Percentiles rank a stretch among this genome's conserved stretches.
phyloP scores from a whole-genome alignment of 352 stramenopile species.

The Phytophthora fragariae region DNA sequence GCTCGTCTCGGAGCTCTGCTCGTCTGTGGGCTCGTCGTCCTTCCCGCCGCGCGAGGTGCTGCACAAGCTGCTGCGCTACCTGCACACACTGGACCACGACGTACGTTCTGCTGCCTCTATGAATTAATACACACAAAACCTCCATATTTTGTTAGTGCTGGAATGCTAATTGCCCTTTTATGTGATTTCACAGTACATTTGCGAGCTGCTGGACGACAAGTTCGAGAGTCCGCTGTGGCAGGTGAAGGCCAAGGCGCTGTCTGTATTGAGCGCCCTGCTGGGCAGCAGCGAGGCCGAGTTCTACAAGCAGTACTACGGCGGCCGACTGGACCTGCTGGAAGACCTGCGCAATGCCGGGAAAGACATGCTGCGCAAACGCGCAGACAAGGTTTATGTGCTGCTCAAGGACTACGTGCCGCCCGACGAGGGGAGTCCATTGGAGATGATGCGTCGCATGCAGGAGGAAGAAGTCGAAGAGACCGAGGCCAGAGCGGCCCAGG shows the following conservation, averaged over 20 bases:
- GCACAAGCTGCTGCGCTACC: slow-evolving; percentile 77
- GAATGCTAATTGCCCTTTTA: neutral
- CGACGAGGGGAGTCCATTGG: slow-evolving; percentile 36
- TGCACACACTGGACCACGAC: slow-evolving; percentile 77
- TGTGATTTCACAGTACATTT: slow-evolving; percentile 63
- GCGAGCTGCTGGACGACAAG: slow-evolving; percentile 87
- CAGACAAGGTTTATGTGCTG: slow-evolving; percentile 70
- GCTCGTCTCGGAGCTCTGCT: slow-evolving; percentile 82
- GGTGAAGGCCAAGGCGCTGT: slow-evolving; percentile 83
- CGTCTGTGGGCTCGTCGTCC: slow-evolving; percentile 77
- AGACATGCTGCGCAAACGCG: slow-evolving; percentile 76
- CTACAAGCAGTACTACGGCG: slow-evolving; percentile 79
- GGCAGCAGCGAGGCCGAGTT: slow-evolving; percentile 60
- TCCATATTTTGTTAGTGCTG: neutral
- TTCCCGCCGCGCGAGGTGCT: slow-evolving; percentile 82
- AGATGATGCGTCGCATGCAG: slow-evolving; percentile 45
- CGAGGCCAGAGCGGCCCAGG: slow-evolving; percentile 1
- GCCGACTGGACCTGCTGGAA: slow-evolving; percentile 56
- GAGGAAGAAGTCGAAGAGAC: slow-evolving; percentile 42
- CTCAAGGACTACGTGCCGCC: slow-evolving; percentile 43
- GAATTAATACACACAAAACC: neutral
- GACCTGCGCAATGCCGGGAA: slow-evolving; percentile 71
- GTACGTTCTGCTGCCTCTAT: slow-evolving; percentile 33
- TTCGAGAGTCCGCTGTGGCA: slow-evolving; percentile 86
- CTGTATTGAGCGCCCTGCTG: slow-evolving; percentile 75